Evolutionary conservation across 257 asterid species (phyloP).

Genomic region (Penstemon davidsonii): DNA sequence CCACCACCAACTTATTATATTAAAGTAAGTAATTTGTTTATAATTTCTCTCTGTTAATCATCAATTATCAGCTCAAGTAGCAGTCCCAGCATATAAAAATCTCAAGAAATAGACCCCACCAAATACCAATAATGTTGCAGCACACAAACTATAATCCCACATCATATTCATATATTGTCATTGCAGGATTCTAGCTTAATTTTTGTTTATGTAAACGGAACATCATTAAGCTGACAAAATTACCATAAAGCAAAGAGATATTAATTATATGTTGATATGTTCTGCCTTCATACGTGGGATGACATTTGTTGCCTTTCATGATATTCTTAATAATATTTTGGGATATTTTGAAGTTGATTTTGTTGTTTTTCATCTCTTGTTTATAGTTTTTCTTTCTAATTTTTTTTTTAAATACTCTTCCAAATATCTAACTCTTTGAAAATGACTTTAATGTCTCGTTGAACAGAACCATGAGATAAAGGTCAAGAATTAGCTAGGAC

Average conservation of each 20-base stretch:
- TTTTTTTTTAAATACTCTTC: background rate
- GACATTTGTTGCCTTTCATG: constrained; percentile 35
- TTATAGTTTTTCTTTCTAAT: background rate
- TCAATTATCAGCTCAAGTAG: constrained; percentile 43
- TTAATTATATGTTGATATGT: constrained; percentile 32
- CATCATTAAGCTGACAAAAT: constrained; percentile 38
- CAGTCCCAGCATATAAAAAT: constrained; percentile 6
- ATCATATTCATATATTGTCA: background rate
- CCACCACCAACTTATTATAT: constrained; percentile 59
- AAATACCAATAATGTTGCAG: constrained; percentile 38
- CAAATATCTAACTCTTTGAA: constrained; percentile 11
- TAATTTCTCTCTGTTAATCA: constrained; percentile 28
- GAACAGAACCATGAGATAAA: too few relatives aligned
- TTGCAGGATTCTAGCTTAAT: constrained; percentile 26
- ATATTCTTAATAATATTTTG: constrained; percentile 11
- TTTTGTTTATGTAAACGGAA: constrained; percentile 21
- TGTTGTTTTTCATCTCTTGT: background rate
- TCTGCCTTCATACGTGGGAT: constrained; percentile 40
- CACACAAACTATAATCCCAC: constrained; percentile 20
- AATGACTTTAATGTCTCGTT: background rate
- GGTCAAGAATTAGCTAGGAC: background rate
- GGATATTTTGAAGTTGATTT: constrained; percentile 24
- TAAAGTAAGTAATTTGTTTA: constrained; percentile 27
- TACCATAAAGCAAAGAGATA: background rate
- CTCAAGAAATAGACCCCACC: constrained; percentile 35